phyloP scores from a whole-genome alignment of 73 alveolate genomes.

The Paraurostyla sp. region DNA sequence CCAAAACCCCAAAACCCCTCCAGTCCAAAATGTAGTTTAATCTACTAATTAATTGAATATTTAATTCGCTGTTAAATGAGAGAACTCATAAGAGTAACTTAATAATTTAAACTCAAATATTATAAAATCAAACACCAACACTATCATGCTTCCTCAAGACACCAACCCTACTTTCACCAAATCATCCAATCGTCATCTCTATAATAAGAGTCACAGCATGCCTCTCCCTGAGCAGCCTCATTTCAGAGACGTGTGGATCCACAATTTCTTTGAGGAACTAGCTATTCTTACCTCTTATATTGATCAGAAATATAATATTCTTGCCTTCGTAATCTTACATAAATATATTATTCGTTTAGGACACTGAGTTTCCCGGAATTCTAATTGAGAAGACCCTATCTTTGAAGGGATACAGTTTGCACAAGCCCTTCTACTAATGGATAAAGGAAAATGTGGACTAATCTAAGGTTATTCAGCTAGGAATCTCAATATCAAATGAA shows the following conservation, averaged over 20 bases:
- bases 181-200: no score
- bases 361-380: constrained; percentile 79
- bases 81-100: no score
- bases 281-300: not conserved
- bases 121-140: no score
- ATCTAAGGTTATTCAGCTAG: constrained; percentile 87
- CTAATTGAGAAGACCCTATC: not conserved
- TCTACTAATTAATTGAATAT: no score
- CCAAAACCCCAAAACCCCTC: no score
- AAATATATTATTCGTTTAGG: constrained; percentile 11
- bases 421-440: constrained; percentile 82
- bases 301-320: not conserved
- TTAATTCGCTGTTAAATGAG: no score
- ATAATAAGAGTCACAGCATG: not conserved
- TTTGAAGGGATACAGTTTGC: constrained; percentile 5
- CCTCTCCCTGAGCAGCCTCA: not conserved
- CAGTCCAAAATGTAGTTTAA: no score
- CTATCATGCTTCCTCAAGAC: no score
- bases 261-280: constrained; percentile 56
- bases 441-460: constrained; percentile 85
- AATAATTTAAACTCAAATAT: no score
- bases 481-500: constrained; percentile 83
- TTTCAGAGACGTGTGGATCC: constrained; percentile 50
- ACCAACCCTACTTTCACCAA: no score
- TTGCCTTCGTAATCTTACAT: constrained; percentile 30